Conservation (phyloP, 257 asterid genomes). For the Lavandula angustifolia region DNA sequence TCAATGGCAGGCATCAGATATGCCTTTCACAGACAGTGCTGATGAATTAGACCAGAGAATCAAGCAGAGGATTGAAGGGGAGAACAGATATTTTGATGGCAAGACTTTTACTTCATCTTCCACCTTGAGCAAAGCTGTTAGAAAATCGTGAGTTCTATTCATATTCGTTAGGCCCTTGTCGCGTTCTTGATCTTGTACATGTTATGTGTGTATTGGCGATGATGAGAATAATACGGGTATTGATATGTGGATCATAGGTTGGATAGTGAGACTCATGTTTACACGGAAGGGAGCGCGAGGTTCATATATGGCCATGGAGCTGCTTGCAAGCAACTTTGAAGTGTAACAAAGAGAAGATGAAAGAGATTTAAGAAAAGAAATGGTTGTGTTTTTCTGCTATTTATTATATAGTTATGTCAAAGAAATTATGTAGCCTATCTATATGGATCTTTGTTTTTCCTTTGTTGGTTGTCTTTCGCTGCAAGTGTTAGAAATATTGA, state of each 20-base stretch:
- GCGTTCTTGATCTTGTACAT: background rate
- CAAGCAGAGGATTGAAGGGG: slow-evolving; percentile 72
- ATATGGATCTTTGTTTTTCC: too few species aligned
- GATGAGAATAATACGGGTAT: too few species aligned
- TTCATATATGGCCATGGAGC: slow-evolving; percentile 86
- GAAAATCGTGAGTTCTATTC: slow-evolving; percentile 62
- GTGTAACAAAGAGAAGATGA: slow-evolving; percentile 19
- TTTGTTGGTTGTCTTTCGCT: too few species aligned
- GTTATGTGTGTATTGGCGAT: background rate
- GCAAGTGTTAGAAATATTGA: too few species aligned
- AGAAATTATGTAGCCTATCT: too few species aligned
- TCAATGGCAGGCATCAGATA: slow-evolving; percentile 69
- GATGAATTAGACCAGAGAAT: slow-evolving; percentile 79
- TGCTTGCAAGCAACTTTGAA: slow-evolving; percentile 50
- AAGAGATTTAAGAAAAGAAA: too few species aligned
- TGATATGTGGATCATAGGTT: slow-evolving; percentile 50
- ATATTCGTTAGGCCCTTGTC: background rate
- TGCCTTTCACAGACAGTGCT: slow-evolving; percentile 48
- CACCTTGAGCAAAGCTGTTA: slow-evolving; percentile 82
- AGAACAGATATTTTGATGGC: slow-evolving; percentile 78
- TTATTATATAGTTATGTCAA: too few species aligned
- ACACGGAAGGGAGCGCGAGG: slow-evolving; percentile 86
- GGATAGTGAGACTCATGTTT: slow-evolving; percentile 72
- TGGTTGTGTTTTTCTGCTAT: too few species aligned
- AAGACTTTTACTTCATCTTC: slow-evolving; percentile 80